Evolutionary conservation across 1,284 basidiomycete species (phyloP).

Genomic region (Irpex lacteus): DNA sequence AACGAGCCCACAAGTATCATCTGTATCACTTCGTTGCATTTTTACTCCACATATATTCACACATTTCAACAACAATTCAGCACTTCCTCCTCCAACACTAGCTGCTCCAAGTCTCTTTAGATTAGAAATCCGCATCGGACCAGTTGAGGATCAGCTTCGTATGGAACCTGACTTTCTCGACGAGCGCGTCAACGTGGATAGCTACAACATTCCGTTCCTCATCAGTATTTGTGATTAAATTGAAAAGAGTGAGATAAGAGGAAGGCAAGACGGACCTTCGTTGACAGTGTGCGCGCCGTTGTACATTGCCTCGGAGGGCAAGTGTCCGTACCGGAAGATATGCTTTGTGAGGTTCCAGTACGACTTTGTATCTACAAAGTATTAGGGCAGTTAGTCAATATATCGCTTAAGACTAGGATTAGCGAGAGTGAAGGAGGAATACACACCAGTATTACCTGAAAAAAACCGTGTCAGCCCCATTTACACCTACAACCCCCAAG

Average conservation of each 20-base stretch:
- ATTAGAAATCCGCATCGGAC: slow-evolving; percentile 18
- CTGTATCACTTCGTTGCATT: no score
- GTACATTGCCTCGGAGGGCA: slow-evolving; percentile 12
- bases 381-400: no score
- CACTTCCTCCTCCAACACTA: not conserved
- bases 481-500: not conserved
- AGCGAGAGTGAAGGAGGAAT: no score
- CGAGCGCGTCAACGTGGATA: slow-evolving; percentile 19
- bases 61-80: no score
- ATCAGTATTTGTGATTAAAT: no score
- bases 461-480: not conserved
- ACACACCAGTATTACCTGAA: slow-evolving; percentile 13
- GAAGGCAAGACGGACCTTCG: slow-evolving; percentile 25
- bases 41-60: no score
- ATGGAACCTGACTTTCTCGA: slow-evolving; percentile 24
- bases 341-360: slow-evolving; percentile 43
- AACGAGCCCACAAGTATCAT: no score
- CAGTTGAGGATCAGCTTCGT: slow-evolving; percentile 28
- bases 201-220: slow-evolving; percentile 10
- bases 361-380: slow-evolving; percentile 35
- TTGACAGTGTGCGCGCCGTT: slow-evolving; percentile 50
- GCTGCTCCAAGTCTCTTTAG: not conserved
- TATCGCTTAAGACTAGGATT: no score
- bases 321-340: slow-evolving; percentile 42
- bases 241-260: not conserved